Conservation (phyloP, 169 alveolate species). For the Theileria annulata region DNA sequence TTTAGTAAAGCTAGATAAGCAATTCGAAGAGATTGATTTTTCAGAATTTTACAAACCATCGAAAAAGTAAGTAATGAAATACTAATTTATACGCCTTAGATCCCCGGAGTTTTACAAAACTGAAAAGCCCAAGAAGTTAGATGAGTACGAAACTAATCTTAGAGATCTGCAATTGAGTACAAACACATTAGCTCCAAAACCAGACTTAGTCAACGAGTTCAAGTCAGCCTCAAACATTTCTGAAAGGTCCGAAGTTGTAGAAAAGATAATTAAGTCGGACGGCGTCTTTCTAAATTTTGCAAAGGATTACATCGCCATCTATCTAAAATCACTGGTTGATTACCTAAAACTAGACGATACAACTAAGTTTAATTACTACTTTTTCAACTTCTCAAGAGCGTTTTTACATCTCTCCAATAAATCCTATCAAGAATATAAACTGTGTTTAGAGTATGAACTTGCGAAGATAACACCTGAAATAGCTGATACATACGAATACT, state of each 20-base stretch:
- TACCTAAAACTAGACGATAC: conserved; percentile 3
- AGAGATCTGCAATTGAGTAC: conserved; percentile 35
- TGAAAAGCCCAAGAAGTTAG: conserved; percentile 36
- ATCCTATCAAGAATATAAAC: conserved; percentile 43
- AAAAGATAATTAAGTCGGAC: conserved; percentile 16
- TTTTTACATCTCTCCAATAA: conserved; percentile 37
- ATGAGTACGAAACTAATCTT: conserved; percentile 43
- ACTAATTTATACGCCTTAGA: background rate
- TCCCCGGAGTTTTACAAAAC: conserved; percentile 19
- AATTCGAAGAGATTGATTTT: conserved; percentile 31
- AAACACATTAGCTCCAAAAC: conserved; percentile 1
- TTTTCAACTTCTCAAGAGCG: conserved; percentile 23
- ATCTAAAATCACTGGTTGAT: conserved; percentile 25
- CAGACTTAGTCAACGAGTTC: conserved; percentile 18
- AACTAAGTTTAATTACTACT: conserved; percentile 19
- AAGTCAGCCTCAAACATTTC: conserved; percentile 10
- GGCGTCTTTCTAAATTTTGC: conserved; percentile 20
- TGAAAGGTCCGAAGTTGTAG: conserved; percentile 28
- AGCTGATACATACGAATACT: background rate
- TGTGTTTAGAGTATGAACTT: conserved; percentile 22
- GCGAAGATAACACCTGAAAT: background rate
- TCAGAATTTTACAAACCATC: conserved; percentile 35
- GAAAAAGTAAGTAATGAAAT: conserved; percentile 8
- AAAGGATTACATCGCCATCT: background rate
- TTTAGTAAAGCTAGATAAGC: conserved; percentile 40